phyloP scores from a whole-genome alignment of 768 basidiomycete genomes.

The Basidioascus undulatus region DNA sequence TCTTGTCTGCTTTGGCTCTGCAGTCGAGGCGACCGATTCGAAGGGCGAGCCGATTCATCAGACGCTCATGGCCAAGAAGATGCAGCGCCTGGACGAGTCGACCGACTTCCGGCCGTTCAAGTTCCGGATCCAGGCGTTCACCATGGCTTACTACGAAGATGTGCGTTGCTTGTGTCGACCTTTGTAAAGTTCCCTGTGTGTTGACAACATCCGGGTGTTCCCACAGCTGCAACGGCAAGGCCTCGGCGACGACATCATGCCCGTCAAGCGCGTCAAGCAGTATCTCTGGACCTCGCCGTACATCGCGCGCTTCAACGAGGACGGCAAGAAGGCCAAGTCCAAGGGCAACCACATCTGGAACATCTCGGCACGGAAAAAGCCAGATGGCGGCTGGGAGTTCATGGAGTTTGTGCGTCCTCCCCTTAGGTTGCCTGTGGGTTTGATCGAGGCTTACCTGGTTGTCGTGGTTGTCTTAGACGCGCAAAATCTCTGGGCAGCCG shows the following conservation, averaged over 20 bases:
- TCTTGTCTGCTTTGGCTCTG: neutral
- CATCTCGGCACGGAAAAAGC: constrained; percentile 67
- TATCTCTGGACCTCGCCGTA: constrained; percentile 88
- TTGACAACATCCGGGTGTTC: neutral
- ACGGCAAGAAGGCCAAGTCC: constrained; percentile 96
- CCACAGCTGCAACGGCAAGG: constrained; percentile 53
- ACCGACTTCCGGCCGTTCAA: constrained; percentile 96
- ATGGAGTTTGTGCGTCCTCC: neutral
- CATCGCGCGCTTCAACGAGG: constrained; percentile 93
- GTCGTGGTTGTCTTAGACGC: constrained; percentile 31
- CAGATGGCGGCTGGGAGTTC: constrained; percentile 10
- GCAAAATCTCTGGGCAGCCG: constrained; percentile 63
- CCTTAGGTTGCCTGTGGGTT: neutral
- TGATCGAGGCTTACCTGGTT: neutral
- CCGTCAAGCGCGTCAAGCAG: constrained; percentile 84
- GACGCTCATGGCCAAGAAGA: constrained; percentile 89
- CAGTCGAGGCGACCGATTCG: constrained; percentile 75
- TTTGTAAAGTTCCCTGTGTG: constrained; percentile 8
- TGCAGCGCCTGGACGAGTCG: constrained; percentile 89
- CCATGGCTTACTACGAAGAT: constrained; percentile 81
- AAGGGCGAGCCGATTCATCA: constrained; percentile 97
- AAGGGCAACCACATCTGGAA: constrained; percentile 99
- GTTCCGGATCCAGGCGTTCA: constrained; percentile 95
- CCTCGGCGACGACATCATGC: constrained; percentile 79
- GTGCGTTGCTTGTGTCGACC: constrained; percentile 9